These are phyloP conservation scores for Cadophora gregata DNA, from an alignment of 2,329 filamentous ascomycete genomes.

Conservation along the genomic window DNA sequence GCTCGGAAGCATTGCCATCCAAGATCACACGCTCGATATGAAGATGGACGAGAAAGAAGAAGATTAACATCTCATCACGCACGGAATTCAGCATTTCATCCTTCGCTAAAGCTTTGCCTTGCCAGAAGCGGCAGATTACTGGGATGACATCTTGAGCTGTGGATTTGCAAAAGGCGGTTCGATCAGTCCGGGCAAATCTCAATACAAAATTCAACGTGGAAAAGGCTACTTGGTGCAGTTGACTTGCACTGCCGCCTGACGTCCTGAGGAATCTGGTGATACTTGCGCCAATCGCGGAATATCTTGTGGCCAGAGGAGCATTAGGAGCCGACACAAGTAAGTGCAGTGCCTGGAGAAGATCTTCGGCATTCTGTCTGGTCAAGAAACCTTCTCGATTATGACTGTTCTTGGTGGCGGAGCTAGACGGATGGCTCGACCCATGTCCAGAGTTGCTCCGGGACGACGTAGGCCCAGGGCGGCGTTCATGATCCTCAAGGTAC, in stretches of 20 bases:
- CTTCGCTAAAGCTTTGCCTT: slow-evolving; percentile 67
- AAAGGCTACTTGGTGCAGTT: slow-evolving; percentile 75
- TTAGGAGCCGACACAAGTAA: slow-evolving; percentile 69
- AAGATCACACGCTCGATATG: slow-evolving; percentile 64
- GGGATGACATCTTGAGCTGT: slow-evolving; percentile 68
- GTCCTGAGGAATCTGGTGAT: slow-evolving; percentile 67
- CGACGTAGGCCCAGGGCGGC: slow-evolving; percentile 26
- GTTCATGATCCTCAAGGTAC: slow-evolving; percentile 46
- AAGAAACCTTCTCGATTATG: slow-evolving; percentile 40
- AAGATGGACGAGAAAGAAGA: slow-evolving; percentile 69
- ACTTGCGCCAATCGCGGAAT: slow-evolving; percentile 59
- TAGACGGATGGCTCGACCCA: slow-evolving; percentile 27
- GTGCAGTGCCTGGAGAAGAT: slow-evolving; percentile 69
- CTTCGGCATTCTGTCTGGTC: slow-evolving; percentile 51
- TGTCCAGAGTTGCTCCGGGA: slow-evolving; percentile 33
- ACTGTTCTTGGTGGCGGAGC: slow-evolving; percentile 36
- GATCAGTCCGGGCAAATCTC: slow-evolving; percentile 69
- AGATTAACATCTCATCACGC: slow-evolving; percentile 79
- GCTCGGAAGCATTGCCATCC: slow-evolving; percentile 46
- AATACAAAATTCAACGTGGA: slow-evolving; percentile 76
- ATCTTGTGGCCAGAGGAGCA: slow-evolving; percentile 66
- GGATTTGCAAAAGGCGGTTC: slow-evolving; percentile 65
- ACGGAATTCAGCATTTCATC: slow-evolving; percentile 62
- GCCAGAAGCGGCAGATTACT: slow-evolving; percentile 78
- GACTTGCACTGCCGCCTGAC: slow-evolving; percentile 62